Evolutionary conservation across 495 filamentous ascomycete species (phyloP), one percentile per base, ranked within the genome.

Genomic region (Neurospora sp.): DNA sequence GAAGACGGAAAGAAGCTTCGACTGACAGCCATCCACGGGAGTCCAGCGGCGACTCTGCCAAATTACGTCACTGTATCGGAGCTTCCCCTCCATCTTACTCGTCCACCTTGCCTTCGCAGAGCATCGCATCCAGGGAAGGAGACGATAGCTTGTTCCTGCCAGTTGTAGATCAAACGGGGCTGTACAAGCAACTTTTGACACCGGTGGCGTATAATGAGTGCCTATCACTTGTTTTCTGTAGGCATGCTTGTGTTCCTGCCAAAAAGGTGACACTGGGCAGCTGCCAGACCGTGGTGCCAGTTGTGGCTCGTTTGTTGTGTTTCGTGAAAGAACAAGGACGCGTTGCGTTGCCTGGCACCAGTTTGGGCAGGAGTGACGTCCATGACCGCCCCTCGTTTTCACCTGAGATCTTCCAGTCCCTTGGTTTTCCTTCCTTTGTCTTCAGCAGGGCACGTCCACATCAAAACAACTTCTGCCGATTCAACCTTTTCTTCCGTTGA

Each of bases 301-400:
- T 65, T 65, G 53, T 65, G 53, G 53, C 27, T 65, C 27, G 14
- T 65, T 65, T 65, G 53, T 65, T 65, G 53, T 65, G 27, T 65
- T 18, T 65, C 14, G 53, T 65, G 53, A 35, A 65, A 65, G 53
- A 65, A 65, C 27, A 31, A 65, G 53, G 53, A 65, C 53, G 53
- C 53, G 53, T 35, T 31, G 31, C 27, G 22, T 11, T 31, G 22
- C 53, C 53, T 61, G 53, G 53, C 53, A 61, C 48, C 22, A 59
- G 11, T 61, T 53, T 59, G 14, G 71, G 73, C 65, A 75, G 65
- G 48, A 77, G 75, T 79, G 78, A 79, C 78, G 78, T 79, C 73
- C 72, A 70, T 72, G 76, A 77, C 70, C 5, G 48, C 20, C 31
- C 70, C 53, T 44, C 70, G 69, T 42, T 71, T 42, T 39, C 69